phyloP scores from a whole-genome alignment of 1,284 basidiomycete species.

The Filobasidium uniguttulatum region DNA sequence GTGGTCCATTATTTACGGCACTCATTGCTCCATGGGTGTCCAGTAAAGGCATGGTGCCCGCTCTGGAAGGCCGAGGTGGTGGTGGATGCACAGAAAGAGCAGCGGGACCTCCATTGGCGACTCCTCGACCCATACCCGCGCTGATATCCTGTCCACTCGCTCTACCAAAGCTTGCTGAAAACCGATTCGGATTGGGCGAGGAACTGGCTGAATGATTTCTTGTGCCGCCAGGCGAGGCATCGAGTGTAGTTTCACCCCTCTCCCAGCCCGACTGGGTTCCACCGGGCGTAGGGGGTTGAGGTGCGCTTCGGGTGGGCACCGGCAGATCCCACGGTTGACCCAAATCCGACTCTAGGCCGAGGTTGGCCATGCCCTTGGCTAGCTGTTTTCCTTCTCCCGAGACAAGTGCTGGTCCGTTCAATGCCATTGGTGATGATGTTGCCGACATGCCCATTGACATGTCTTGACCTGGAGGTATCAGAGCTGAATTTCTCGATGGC shows the following conservation, averaged over 20 bases:
- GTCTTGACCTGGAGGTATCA: conserved; percentile 28
- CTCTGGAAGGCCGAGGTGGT: conserved; percentile 30
- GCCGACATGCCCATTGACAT: conserved; percentile 31
- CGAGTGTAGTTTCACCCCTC: neutral
- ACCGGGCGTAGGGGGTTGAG: conserved; percentile 3
- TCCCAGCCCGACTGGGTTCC: neutral
- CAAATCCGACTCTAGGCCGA: conserved; percentile 6
- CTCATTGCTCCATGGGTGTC: neutral
- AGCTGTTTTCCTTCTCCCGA: neutral
- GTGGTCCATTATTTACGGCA: neutral
- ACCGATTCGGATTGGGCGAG: conserved; percentile 33
- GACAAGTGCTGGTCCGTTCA: neutral
- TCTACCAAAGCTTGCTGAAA: conserved; percentile 22
- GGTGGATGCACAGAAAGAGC: too few relatives aligned
- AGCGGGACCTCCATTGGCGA: neutral
- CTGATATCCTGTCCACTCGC: conserved; percentile 1
- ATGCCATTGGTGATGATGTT: conserved; percentile 9
- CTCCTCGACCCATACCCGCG: neutral
- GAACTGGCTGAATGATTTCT: conserved; percentile 22
- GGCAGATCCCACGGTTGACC: conserved; percentile 12
- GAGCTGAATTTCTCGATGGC: conserved; percentile 31
- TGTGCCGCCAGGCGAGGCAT: conserved; percentile 2
- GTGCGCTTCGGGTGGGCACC: conserved; percentile 2
- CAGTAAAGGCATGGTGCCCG: conserved; percentile 28
- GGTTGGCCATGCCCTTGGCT: neutral